Percentiles rank a stretch among this genome's conserved stretches.
Evolutionary conservation across 495 filamentous ascomycete genomes (phyloP).

Genomic region (Saxophila tyrrhenica): DNA sequence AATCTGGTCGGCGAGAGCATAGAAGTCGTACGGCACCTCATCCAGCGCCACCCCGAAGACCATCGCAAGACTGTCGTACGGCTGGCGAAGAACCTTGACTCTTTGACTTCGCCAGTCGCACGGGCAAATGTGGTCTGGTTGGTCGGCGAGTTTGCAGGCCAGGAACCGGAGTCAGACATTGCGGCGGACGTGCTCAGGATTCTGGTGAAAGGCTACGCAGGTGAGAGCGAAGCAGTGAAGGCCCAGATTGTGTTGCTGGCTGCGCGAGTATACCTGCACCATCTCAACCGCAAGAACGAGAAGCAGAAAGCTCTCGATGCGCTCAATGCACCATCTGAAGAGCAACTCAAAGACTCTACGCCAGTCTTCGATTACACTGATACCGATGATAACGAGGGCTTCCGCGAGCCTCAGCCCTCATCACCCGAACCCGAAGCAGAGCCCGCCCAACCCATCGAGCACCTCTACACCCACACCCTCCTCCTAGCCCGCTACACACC

Average conservation of each 20-base stretch:
- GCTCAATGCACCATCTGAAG: conserved; percentile 14
- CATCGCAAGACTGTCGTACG: conserved; percentile 74
- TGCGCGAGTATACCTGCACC: conserved; percentile 87
- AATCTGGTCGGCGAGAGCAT: conserved; percentile 81
- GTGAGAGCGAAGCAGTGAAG: conserved; percentile 76
- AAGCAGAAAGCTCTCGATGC: conserved; percentile 13
- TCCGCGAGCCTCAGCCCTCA: conserved; percentile 18
- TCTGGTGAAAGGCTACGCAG: conserved; percentile 67
- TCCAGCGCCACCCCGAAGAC: conserved; percentile 72
- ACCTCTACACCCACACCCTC: conserved; percentile 75
- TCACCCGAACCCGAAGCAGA: conserved; percentile 20
- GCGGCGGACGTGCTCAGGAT: conserved; percentile 90
- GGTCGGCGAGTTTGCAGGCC: conserved; percentile 81
- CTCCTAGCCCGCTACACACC: conserved; percentile 82
- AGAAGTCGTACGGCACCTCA: conserved; percentile 88
- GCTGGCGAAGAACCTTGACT: conserved; percentile 84
- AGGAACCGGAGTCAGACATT: conserved; percentile 70
- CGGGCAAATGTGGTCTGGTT: conserved; percentile 94
- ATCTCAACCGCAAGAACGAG: conserved; percentile 49
- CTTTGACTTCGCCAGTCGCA: conserved; percentile 69
- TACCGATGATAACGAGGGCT: conserved; percentile 23
- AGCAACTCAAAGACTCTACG: conserved; percentile 4
- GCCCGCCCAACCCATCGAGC: conserved; percentile 54
- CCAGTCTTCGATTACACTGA: conserved; percentile 16
- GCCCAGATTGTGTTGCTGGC: conserved; percentile 84